Percentiles rank a stretch among this genome's conserved stretches.
These are phyloP conservation scores for Emiliania huxleyi DNA, from an alignment of 78 protist genomes.

Conservation along the genomic window DNA sequence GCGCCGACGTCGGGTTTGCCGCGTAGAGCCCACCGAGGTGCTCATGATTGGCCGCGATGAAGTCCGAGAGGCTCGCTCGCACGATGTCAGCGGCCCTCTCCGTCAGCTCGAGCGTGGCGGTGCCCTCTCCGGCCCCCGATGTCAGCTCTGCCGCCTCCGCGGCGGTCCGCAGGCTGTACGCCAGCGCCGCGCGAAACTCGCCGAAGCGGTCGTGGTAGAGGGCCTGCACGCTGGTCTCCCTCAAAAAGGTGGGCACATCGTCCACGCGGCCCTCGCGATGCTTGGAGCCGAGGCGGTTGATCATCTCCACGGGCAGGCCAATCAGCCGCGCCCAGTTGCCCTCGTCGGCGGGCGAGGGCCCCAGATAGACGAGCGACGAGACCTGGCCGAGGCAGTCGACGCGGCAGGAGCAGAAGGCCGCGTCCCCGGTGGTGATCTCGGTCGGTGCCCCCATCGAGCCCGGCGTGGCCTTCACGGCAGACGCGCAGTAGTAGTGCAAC, in stretches of 20 bases:
- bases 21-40: too few relatives aligned
- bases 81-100: too few relatives aligned
- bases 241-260: slow-evolving; percentile 12
- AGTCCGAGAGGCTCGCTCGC: too few relatives aligned
- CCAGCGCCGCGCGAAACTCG: slow-evolving; percentile 21
- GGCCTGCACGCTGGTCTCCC: slow-evolving; percentile 12
- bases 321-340: not conserved
- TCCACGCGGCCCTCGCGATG: not conserved
- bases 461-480: too few relatives aligned
- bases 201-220: slow-evolving; percentile 47
- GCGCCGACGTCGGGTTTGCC: too few relatives aligned
- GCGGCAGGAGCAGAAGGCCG: not conserved
- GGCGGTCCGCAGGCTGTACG: not conserved
- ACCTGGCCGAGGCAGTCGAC: not conserved
- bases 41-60: too few relatives aligned
- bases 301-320: not conserved
- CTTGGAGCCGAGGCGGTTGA: not conserved
- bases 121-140: too few relatives aligned
- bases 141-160: too few relatives aligned
- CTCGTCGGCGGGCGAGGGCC: not conserved
- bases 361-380: not conserved
- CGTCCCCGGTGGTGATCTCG: not conserved
- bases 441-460: too few relatives aligned
- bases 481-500: not conserved
- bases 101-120: too few relatives aligned